phyloP scores from a whole-genome alignment of 495 filamentous ascomycete genomes.

The Lichenothelia convexa region DNA sequence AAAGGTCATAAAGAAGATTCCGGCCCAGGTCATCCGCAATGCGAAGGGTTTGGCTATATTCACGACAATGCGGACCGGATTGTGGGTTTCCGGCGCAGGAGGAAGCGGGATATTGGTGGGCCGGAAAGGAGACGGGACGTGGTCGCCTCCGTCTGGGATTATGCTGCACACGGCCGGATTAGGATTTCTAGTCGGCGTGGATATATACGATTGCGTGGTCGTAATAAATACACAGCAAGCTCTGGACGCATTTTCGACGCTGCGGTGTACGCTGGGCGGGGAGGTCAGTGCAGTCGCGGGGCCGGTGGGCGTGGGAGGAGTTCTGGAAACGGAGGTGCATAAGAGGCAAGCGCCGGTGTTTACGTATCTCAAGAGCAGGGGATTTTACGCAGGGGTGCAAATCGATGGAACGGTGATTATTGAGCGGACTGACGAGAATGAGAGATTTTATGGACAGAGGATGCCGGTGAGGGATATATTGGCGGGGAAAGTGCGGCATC shows the following conservation, averaged over 20 bases:
- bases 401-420: conserved; percentile 71
- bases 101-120: conserved; percentile 68
- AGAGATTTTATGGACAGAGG: conserved; percentile 59
- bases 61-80: conserved; percentile 79
- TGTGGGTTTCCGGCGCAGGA: conserved; percentile 80
- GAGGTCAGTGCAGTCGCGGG: conserved; percentile 64
- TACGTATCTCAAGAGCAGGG: conserved; percentile 76
- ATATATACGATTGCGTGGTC: conserved; percentile 85
- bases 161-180: conserved; percentile 71
- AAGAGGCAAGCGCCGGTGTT: conserved; percentile 57
- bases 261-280: conserved; percentile 59
- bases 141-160: conserved; percentile 78
- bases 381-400: conserved; percentile 65
- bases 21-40: conserved; percentile 54
- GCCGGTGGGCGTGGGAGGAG: conserved; percentile 55
- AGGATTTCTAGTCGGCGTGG: conserved; percentile 77
- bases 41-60: conserved; percentile 81
- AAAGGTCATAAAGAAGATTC: conserved; percentile 65
- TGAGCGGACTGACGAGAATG: conserved; percentile 78
- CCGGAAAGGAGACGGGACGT: conserved; percentile 62
- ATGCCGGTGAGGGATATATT: conserved; percentile 66
- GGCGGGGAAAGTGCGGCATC: conserved; percentile 54
- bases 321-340: conserved; percentile 56
- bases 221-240: conserved; percentile 73
- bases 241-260: conserved; percentile 59